A percentile compares a stretch with the other conserved stretches of the same genome.
Evolutionary conservation across 2,329 filamentous ascomycete species (phyloP).

Genomic region (Stagonosporopsis vannaccii): DNA sequence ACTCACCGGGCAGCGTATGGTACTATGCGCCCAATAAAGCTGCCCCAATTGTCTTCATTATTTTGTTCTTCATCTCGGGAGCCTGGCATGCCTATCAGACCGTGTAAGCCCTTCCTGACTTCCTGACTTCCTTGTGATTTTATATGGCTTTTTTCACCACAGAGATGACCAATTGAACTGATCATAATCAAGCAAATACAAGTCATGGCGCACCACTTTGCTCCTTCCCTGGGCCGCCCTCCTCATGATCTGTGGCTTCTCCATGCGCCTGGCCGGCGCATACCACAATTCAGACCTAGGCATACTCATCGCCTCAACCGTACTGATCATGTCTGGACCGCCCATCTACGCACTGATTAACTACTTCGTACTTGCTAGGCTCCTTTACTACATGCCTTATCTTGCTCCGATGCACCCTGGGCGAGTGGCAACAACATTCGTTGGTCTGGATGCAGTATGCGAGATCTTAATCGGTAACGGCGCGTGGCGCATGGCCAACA

Average conservation of each 20-base stretch:
- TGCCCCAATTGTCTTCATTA: conserved; percentile 62
- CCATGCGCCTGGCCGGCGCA: conserved; percentile 61
- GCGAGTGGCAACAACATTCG: conserved; percentile 65
- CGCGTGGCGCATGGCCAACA: conserved; percentile 55
- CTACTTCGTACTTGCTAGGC: conserved; percentile 67
- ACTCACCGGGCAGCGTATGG: conserved; percentile 46
- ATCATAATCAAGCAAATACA: conserved; percentile 57
- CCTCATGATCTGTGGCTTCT: conserved; percentile 65
- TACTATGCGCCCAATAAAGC: conserved; percentile 63
- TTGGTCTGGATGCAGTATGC: conserved; percentile 60
- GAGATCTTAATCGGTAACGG: conserved; percentile 62
- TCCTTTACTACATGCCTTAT: conserved; percentile 68
- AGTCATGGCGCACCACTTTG: conserved; percentile 63
- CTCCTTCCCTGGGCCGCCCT: conserved; percentile 63
- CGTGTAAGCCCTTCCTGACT: conserved; percentile 52
- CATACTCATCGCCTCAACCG: conserved; percentile 51
- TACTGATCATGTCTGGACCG: conserved; percentile 52
- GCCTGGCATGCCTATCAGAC: conserved; percentile 63
- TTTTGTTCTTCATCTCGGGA: conserved; percentile 57
- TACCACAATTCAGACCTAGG: conserved; percentile 57
- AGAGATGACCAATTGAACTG: too few species aligned
- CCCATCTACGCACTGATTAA: conserved; percentile 68
- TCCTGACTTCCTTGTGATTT: neutral
- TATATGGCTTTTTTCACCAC: too few species aligned
- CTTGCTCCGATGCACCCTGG: conserved; percentile 65